phyloP scores from a whole-genome alignment of 2,329 filamentous ascomycete genomes.

The Magnaporthiopsis rhizophila region DNA sequence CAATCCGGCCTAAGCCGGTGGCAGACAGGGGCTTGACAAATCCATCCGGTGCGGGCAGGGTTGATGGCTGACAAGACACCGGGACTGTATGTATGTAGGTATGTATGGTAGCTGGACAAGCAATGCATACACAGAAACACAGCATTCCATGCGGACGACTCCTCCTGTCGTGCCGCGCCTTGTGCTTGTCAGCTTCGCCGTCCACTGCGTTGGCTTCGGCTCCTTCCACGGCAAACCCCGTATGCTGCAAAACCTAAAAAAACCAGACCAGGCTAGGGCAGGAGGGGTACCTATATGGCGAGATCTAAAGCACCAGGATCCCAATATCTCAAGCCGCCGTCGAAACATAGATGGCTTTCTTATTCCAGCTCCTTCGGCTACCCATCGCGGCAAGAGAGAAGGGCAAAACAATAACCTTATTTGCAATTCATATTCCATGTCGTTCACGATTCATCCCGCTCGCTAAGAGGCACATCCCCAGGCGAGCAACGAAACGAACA shows the following conservation, averaged over 20 bases:
- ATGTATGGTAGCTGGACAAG: neutral
- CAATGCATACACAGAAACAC: neutral
- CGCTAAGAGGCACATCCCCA: neutral
- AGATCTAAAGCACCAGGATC: too few relatives aligned
- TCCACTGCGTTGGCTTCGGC: neutral
- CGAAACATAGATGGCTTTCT: neutral
- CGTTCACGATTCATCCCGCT: neutral
- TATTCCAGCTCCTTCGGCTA: neutral
- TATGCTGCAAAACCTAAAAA: neutral
- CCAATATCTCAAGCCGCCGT: neutral
- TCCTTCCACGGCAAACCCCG: neutral
- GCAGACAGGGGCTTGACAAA: neutral
- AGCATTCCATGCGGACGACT: neutral
- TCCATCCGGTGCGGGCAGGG: neutral
- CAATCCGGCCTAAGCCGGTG: neutral
- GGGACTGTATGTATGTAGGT: too few relatives aligned
- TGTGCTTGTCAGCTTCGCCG: neutral
- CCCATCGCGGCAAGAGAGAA: neutral
- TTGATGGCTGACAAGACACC: neutral
- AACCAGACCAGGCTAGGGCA: neutral
- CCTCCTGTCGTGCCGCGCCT: neutral
- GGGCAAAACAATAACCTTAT: neutral
- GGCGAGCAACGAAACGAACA: too few relatives aligned
- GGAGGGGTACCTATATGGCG: too few relatives aligned
- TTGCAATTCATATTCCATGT: neutral